Evolutionary conservation across 805 yeast species (phyloP).

Genomic region (Debaryomyces castellii): DNA sequence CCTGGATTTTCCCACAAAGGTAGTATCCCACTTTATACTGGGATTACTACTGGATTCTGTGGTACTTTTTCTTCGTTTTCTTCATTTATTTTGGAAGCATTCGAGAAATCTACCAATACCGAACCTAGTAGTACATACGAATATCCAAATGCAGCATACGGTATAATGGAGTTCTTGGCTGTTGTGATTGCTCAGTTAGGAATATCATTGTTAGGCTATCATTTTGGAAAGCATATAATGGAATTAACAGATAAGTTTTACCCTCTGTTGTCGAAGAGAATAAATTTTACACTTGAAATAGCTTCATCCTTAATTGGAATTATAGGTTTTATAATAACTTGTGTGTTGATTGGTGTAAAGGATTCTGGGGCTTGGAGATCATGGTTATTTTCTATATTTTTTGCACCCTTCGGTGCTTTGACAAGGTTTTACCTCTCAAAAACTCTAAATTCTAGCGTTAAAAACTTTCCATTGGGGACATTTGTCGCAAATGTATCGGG

Average conservation of each 20-base stretch:
- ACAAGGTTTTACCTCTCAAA: constrained; percentile 55
- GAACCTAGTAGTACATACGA: constrained; percentile 28
- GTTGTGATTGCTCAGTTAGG: constrained; percentile 60
- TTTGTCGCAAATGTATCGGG: constrained; percentile 50
- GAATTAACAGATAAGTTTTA: constrained; percentile 21
- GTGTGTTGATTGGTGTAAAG: constrained; percentile 43
- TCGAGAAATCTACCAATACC: constrained; percentile 47
- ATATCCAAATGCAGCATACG: constrained; percentile 70
- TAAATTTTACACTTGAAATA: constrained; percentile 19
- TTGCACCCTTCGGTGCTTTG: constrained; percentile 73
- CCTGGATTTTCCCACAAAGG: constrained; percentile 27
- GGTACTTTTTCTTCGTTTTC: constrained; percentile 84
- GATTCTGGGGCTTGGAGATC: constrained; percentile 49
- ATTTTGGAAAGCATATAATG: constrained; percentile 55
- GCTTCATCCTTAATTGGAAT: constrained; percentile 21
- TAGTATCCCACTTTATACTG: constrained; percentile 50
- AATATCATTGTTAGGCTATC: constrained; percentile 58
- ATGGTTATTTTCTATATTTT: constrained; percentile 68
- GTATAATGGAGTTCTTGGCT: constrained; percentile 71
- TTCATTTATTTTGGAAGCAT: constrained; percentile 56
- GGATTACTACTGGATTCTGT: constrained; percentile 77
- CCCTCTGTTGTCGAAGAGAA: constrained; percentile 15
- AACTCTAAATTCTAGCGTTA: constrained; percentile 40
- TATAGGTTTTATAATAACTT: constrained; percentile 24
- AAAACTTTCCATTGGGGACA: constrained; percentile 56